phyloP scores from a whole-genome alignment of 116 monocot species.

The Trichopus zeylanicus region DNA sequence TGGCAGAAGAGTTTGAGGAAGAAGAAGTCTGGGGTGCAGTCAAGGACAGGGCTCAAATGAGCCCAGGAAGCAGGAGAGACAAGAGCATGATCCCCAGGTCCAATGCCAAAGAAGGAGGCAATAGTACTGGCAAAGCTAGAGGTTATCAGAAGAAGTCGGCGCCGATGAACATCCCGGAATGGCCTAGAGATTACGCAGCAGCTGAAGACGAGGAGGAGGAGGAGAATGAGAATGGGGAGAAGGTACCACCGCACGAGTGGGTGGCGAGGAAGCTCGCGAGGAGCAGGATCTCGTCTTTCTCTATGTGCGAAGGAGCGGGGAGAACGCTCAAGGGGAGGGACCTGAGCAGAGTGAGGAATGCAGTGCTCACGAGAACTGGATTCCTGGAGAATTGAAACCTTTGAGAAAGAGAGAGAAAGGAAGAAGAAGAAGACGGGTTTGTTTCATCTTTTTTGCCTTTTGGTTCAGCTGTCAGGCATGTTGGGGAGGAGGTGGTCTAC shows the following conservation, averaged over 20 bases:
- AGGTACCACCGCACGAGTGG: conserved; percentile 27
- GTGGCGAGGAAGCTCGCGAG: conserved; percentile 24
- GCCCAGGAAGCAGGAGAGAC: background rate
- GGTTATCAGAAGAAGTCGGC: conserved; percentile 24
- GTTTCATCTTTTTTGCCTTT: too few relatives aligned
- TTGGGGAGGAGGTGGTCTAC: background rate
- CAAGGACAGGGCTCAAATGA: conserved; percentile 11
- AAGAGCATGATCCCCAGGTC: conserved; percentile 21
- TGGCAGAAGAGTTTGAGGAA: conserved; percentile 45
- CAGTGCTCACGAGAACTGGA: conserved; percentile 72
- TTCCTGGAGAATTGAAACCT: conserved; percentile 48
- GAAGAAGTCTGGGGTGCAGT: conserved; percentile 62
- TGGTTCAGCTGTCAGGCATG: background rate
- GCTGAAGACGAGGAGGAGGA: conserved; percentile 5
- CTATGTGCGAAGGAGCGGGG: conserved; percentile 34
- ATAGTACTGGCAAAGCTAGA: background rate
- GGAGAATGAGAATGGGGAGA: background rate
- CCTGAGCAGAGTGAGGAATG: conserved; percentile 69
- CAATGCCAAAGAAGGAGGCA: background rate
- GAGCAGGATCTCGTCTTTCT: conserved; percentile 23
- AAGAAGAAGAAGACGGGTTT: too few relatives aligned
- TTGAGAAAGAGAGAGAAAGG: background rate
- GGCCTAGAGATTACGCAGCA: conserved; percentile 23
- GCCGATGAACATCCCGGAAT: conserved; percentile 48
- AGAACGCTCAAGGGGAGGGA: conserved; percentile 87